These are phyloP conservation scores for Candida orba DNA, from an alignment of 805 yeast species.

Conservation along the genomic window DNA sequence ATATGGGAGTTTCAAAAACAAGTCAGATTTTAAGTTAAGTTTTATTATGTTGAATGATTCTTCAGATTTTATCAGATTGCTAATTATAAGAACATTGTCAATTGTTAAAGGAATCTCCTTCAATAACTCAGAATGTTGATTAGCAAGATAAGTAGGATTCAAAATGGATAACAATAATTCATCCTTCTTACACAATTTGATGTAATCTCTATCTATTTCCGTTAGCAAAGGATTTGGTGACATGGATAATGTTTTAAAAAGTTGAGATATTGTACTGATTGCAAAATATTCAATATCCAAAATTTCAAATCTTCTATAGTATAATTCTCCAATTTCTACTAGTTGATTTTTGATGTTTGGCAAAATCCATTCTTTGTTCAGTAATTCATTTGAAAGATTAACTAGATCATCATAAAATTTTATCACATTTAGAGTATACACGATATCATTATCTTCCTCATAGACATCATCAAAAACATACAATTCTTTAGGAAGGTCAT, in stretches of 20 bases:
- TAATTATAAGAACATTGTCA: conserved; percentile 10
- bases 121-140: conserved; percentile 9
- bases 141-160: conserved; percentile 15
- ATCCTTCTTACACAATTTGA: conserved; percentile 7
- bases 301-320: conserved; percentile 6
- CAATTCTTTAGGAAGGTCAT: conserved; percentile 12
- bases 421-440: conserved; percentile 12
- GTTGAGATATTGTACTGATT: conserved; percentile 9
- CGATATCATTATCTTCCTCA: conserved; percentile 9
- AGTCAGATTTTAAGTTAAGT: conserved; percentile 6
- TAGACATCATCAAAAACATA: conserved; percentile 8
- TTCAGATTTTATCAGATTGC: conserved; percentile 10
- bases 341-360: conserved; percentile 7
- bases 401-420: conserved; percentile 15
- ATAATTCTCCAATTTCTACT: conserved; percentile 9
- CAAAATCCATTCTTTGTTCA: conserved; percentile 16
- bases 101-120: conserved; percentile 6
- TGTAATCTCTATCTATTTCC: conserved; percentile 8
- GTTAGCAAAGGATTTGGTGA: conserved; percentile 5
- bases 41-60: conserved; percentile 7
- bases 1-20: conserved; percentile 14
- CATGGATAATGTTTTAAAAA: conserved; percentile 16
- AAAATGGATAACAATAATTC: conserved; percentile 8
- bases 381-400: conserved; percentile 7
- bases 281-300: conserved; percentile 14